phyloP scores from a whole-genome alignment of 177 flowering plant species.

The Vitis hybrid region DNA sequence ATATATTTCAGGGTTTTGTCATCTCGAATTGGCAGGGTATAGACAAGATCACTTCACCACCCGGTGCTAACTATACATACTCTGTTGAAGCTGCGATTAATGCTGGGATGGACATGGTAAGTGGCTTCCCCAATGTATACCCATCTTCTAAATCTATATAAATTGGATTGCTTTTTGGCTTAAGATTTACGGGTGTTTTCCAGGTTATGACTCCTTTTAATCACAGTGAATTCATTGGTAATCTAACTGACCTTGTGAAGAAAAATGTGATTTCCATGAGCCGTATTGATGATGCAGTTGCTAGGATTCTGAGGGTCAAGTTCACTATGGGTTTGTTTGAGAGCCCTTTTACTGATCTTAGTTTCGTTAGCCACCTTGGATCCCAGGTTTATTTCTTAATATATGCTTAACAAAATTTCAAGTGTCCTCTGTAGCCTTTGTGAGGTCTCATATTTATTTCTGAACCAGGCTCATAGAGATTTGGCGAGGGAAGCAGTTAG shows the following conservation, averaged over 20 bases:
- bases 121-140: neutral
- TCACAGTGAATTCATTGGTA: too few relatives aligned
- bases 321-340: too few relatives aligned
- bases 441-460: neutral
- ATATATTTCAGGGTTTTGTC: slow-evolving; percentile 26
- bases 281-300: too few relatives aligned
- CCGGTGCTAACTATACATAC: slow-evolving; percentile 28
- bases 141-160: slow-evolving; percentile 22
- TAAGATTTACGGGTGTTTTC: neutral
- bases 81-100: slow-evolving; percentile 24
- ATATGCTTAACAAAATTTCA: neutral
- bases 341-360: too few relatives aligned
- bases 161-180: neutral
- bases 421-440: too few relatives aligned
- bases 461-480: slow-evolving; percentile 28
- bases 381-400: neutral
- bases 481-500: slow-evolving; percentile 38
- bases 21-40: slow-evolving; percentile 38
- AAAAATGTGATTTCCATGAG: too few relatives aligned
- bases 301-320: too few relatives aligned
- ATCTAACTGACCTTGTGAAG: too few relatives aligned
- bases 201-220: neutral
- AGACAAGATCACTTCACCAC: slow-evolving; percentile 28
- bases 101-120: slow-evolving; percentile 9
- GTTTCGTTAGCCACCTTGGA: too few relatives aligned